Percentiles rank a stretch among this genome's conserved stretches.
Evolutionary conservation across 2,329 filamentous ascomycete genomes (phyloP).

Genomic region (Sporothrix phasma): DNA sequence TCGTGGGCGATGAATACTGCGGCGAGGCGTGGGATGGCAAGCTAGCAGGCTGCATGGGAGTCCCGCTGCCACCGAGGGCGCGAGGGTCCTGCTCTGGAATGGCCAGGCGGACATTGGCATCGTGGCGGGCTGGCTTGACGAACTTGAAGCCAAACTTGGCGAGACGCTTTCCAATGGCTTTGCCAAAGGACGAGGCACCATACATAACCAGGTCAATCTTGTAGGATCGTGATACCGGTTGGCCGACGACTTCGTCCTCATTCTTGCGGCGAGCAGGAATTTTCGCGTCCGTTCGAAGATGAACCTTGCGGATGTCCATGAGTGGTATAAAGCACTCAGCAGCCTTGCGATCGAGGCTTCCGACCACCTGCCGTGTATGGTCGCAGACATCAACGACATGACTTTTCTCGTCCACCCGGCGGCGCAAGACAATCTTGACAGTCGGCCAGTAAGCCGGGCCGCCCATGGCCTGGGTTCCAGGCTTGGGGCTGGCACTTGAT

Average conservation of each 20-base stretch:
- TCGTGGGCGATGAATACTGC: neutral
- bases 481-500: slow-evolving; percentile 60
- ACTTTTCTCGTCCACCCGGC: slow-evolving; percentile 44
- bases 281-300: slow-evolving; percentile 61
- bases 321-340: slow-evolving; percentile 60
- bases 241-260: slow-evolving; percentile 54
- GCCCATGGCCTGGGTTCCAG: slow-evolving; percentile 49
- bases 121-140: slow-evolving; percentile 52
- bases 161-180: slow-evolving; percentile 57
- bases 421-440: slow-evolving; percentile 61
- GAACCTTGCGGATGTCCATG: slow-evolving; percentile 54
- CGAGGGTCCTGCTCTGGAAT: slow-evolving; percentile 49
- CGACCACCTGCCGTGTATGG: slow-evolving; percentile 60
- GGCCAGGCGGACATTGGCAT: slow-evolving; percentile 58
- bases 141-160: slow-evolving; percentile 58
- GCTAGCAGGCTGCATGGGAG: neutral
- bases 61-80: slow-evolving; percentile 24
- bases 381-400: slow-evolving; percentile 65
- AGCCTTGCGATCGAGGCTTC: slow-evolving; percentile 58
- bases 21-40: neutral
- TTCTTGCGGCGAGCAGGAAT: slow-evolving; percentile 57
- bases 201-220: slow-evolving; percentile 68
- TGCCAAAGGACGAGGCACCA: slow-evolving; percentile 57
- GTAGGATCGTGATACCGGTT: slow-evolving; percentile 50
- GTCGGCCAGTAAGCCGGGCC: slow-evolving; percentile 55